Conservation (phyloP, 345 rosid genomes). For the Excoecaria agallocha region DNA sequence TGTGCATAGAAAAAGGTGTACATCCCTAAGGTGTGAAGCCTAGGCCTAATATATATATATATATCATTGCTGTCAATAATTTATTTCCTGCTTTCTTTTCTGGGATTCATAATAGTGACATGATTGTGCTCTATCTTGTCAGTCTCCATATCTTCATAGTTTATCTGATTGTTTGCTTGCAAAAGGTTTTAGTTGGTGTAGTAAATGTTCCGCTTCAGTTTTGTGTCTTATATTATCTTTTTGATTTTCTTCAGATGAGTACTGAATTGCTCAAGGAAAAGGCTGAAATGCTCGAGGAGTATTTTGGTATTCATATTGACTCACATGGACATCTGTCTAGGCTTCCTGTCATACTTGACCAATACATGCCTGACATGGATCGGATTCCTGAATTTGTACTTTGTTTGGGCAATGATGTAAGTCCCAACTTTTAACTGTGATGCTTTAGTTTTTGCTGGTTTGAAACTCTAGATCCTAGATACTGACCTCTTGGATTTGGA, state of each 20-base stretch:
- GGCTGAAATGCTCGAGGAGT: slow-evolving; percentile 79
- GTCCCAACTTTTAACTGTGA: slow-evolving; percentile 28
- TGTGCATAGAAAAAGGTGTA: background rate
- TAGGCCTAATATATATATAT: background rate
- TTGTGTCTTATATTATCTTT: slow-evolving; percentile 5
- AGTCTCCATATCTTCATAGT: background rate
- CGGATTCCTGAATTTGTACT: slow-evolving; percentile 86
- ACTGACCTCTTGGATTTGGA: background rate
- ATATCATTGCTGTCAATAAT: background rate
- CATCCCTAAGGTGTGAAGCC: background rate
- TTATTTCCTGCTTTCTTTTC: background rate
- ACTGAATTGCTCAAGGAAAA: slow-evolving; percentile 74
- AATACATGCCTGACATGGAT: slow-evolving; percentile 94
- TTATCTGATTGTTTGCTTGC: background rate
- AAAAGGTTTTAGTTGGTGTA: background rate
- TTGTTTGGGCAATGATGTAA: slow-evolving; percentile 91
- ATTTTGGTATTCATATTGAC: slow-evolving; percentile 68
- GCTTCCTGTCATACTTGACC: slow-evolving; percentile 94
- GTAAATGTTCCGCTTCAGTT: background rate
- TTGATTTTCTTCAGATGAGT: slow-evolving; percentile 57
- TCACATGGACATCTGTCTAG: slow-evolving; percentile 63
- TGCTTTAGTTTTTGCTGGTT: slow-evolving; percentile 6
- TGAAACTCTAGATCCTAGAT: background rate
- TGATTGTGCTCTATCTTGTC: background rate
- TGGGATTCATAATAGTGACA: background rate